Evolutionary conservation across 2,329 filamentous ascomycete genomes (phyloP), one percentile per base, ranked within the genome.

Genomic region (Microdochium paspali): DNA sequence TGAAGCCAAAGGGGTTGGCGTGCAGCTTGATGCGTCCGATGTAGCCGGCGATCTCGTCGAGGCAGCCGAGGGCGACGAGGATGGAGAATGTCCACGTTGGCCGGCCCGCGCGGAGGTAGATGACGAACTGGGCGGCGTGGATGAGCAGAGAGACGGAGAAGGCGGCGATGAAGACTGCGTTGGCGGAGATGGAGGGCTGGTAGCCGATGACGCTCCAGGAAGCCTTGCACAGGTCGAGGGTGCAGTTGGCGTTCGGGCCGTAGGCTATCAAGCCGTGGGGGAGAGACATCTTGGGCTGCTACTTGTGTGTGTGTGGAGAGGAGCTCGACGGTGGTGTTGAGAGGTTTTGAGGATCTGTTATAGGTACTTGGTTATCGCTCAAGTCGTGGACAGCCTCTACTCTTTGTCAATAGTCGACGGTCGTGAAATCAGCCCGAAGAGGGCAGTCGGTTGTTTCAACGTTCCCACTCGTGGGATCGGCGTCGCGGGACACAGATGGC

Each of bases 11-110:
- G 0, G 80, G 78, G 54, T 85, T 76, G 42, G 72, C 51, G 52
- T 74, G 71, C 50, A 82, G 65, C 56, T 80, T 58, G 46, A 84
- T 66, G 10, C 83, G 71, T 2, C 80, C 83, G 1, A 66, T 61
- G 51, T 87, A 87, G 18, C 83, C 83, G 30, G 84, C 56, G 10
- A 84, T 70, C 55, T 84, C 81, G 44, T 70, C 66, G 6, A 74
- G 31, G 53, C 74, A 79, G 43, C 82, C 82, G 18, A 71, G 55
- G 7, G 78, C 55, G 70, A 85, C 78, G 50, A 68, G 70, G 10
- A 54, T 53, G 62, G 70, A 69, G 58, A 73, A 78, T 49, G 66
- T 68, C 66, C 70, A 74, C 21, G 61, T 65, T 10, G 42, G 42
- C 23, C 42, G 3, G 23, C 42, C 42, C 23, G 7, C 23, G 42